Conservation (phyloP, 805 yeast genomes). For the Monosporozyma servazzii region DNA sequence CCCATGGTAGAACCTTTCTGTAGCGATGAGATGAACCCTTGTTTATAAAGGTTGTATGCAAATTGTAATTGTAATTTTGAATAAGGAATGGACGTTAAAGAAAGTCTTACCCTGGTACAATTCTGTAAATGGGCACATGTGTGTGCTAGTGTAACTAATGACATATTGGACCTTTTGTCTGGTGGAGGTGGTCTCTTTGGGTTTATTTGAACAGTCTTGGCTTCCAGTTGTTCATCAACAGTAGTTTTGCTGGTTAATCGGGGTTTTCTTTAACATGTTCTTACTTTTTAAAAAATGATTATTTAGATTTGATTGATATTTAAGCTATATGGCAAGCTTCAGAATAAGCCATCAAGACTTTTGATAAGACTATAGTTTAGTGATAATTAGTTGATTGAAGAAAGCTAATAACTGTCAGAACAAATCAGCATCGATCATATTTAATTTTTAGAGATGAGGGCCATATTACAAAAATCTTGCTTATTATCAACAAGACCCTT, state of each 20-base stretch:
- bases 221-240: not conserved
- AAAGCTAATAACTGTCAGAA: not conserved
- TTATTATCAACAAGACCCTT: not conserved
- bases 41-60: conserved; percentile 76
- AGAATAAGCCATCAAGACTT: not conserved
- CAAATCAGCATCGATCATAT: not conserved
- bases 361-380: not conserved
- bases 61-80: conserved; percentile 75
- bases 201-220: not conserved
- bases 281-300: not conserved
- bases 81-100: conserved; percentile 75
- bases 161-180: conserved; percentile 41
- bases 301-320: not conserved
- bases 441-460: not conserved
- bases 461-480: not conserved
- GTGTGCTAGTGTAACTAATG: conserved; percentile 75
- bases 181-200: not conserved
- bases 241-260: not conserved
- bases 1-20: conserved; percentile 79
- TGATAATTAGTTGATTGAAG: not conserved
- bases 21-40: conserved; percentile 78
- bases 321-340: not conserved
- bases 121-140: conserved; percentile 85
- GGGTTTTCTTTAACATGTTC: not conserved
- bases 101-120: conserved; percentile 63